phyloP scores from a whole-genome alignment of 2,329 filamentous ascomycete species.

The Alternaria ethzedia region DNA sequence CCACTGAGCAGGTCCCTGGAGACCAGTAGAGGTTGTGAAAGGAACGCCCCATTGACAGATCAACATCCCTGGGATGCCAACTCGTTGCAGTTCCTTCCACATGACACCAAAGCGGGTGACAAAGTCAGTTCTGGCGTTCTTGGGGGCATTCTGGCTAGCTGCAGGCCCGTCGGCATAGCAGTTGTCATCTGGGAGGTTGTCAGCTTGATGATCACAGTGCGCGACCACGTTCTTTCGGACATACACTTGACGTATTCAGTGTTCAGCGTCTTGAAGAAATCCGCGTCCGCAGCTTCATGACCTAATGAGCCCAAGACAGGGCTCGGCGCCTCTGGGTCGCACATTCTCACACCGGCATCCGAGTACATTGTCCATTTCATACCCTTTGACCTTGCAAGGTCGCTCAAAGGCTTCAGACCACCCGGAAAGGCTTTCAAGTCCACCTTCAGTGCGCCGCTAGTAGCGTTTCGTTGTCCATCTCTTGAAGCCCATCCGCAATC shows the following conservation, averaged over 20 bases:
- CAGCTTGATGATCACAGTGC: background rate
- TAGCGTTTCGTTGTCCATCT: slow-evolving; percentile 22
- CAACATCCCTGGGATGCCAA: slow-evolving; percentile 23
- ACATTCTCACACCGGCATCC: slow-evolving; percentile 28
- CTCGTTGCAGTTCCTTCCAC: slow-evolving; percentile 28
- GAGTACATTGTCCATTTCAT: slow-evolving; percentile 35
- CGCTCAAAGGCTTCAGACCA: slow-evolving; percentile 24
- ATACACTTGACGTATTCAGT: slow-evolving; percentile 29
- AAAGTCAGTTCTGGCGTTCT: slow-evolving; percentile 23
- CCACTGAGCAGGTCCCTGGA: slow-evolving; percentile 24
- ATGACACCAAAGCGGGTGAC: slow-evolving; percentile 20
- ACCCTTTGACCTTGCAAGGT: slow-evolving; percentile 26
- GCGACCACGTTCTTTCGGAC: background rate
- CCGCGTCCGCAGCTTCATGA: slow-evolving; percentile 24
- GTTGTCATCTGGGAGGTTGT: slow-evolving; percentile 20
- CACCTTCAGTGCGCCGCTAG: slow-evolving; percentile 21
- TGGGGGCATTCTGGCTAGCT: slow-evolving; percentile 23
- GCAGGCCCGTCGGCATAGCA: slow-evolving; percentile 24
- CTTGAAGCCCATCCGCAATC: slow-evolving; percentile 27
- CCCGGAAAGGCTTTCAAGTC: slow-evolving; percentile 20
- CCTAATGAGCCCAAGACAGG: slow-evolving; percentile 23
- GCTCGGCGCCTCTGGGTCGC: slow-evolving; percentile 21
- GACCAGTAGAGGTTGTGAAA: slow-evolving; percentile 14
- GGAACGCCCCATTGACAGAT: slow-evolving; percentile 28
- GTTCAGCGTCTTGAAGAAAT: slow-evolving; percentile 27